Evolutionary conservation across 169 alveolate genomes (phyloP), one percentile per base, ranked within the genome.

Genomic region (Plasmodium vinckei): DNA sequence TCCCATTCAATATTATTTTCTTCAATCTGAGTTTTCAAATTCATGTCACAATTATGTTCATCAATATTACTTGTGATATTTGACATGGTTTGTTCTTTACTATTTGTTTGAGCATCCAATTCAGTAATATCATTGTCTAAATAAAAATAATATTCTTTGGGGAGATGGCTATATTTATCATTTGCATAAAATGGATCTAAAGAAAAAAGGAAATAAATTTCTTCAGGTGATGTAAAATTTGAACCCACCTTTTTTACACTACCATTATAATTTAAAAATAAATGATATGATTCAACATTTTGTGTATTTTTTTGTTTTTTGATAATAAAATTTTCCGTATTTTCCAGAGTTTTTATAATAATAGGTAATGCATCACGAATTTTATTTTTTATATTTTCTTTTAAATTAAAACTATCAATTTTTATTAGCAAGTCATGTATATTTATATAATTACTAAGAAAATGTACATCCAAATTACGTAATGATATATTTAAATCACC

Each of bases 401-500:
- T 68, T 56, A 82, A 54, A 46, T 59, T 57, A 9, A 82, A 49
- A 17, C 57, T 67, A 9, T 57, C 19, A 2, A 82, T 54, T 7
- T 68, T 15, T 82, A 27, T 68, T 47, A 56, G 27, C 25, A 82
- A 19, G 15, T 39, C 61, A 39, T 68, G 42, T 49, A 87, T n/a
- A 59, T 87, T 69, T 39, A 87, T 17, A 44, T 72, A 25, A 87
- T 79, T 73, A 15, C 65, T 79, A 9, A 70, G 44, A 53, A 57
- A 79, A 23, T 67, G 39, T 9, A 87, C 88, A 71, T 87, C 92
- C 23, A 54, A 44, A 21, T 68, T 68, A 25, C 88, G 72, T 23
- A 44, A 90, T 13, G 92, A 64, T 23, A 84, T 57, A 73, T 90
- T 90, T 0, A 90, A 21, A 33, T 90, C 94, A 12, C 94, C 94